Base-by-base conservation (phyloP, 345 rosid species). In the Streptanthus diversifolius region DNA sequence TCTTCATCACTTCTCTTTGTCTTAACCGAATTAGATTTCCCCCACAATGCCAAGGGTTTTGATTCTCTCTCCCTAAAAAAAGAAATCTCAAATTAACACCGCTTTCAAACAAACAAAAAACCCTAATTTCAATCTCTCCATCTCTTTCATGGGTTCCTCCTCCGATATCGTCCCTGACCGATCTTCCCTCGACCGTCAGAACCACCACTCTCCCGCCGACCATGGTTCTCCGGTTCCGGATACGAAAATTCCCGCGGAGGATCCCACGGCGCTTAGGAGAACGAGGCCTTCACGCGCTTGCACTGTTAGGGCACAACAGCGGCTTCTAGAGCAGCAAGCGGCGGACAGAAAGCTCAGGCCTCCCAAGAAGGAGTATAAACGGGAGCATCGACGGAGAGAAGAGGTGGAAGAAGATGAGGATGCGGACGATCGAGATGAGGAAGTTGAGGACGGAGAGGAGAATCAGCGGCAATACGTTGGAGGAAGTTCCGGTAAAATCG, bases 241-340 rank as follows among this genome's bases (percentile, higher is more conserved):
- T 32, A 68, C 71, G 65, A 70, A 51, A 53, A 44, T 22, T 41
- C 59, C 72, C 32, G 10, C 32, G 55, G 73, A 67, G 55, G 79
- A 75, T n/a, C 45, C 73, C 15, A 25, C 21, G 1, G 19, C 18
- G 68, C 75, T 86, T 37, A 78, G 95, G 81, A 92, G 95, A 62
- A 88, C 84, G 37, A 87, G 98, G 13, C 98, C 98, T 19, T 85
- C 98, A 4, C 97, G 99, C 43, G 98, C 99, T 8, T 95, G 99
- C 67, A 88, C 99, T 19, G 57, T 95, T 21, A 86, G 98, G 52
- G 84, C 99, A 0, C 87, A 96, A 15, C 92, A 88, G 60, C 79
- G 97, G 44, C 89, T 90, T 49, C 82, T 84, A n/a, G 90, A 86
- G 27, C 88, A 80, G 39, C 90, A 74, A 72, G 87, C 84, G 8